Conservation (phyloP, 2,329 filamentous ascomycete genomes). For the Arthrobotrys iridis region DNA sequence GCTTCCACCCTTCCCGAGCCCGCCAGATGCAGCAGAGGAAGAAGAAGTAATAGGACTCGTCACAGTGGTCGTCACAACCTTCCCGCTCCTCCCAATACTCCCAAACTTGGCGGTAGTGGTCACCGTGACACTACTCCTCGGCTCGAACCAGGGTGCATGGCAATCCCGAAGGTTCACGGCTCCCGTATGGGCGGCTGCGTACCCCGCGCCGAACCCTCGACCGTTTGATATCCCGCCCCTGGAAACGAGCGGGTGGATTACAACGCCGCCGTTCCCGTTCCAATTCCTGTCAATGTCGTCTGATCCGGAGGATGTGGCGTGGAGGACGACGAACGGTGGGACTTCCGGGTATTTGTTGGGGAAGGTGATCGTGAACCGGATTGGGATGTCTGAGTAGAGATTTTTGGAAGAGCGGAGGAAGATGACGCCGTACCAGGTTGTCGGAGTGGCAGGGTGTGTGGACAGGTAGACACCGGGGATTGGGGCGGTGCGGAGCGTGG, state of each 20-base stretch:
- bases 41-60: neutral
- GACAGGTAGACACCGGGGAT: constrained; percentile 45
- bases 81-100: constrained; percentile 6
- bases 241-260: constrained; percentile 15
- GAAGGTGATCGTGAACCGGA: constrained; percentile 41
- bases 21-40: neutral
- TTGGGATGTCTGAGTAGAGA: constrained; percentile 25
- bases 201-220: constrained; percentile 21
- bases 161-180: constrained; percentile 36
- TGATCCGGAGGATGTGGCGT: neutral
- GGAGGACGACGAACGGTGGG: constrained; percentile 40
- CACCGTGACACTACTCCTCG: neutral
- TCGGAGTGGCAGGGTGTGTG: constrained; percentile 22
- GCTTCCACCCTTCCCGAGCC: neutral
- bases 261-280: neutral
- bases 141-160: constrained; percentile 34
- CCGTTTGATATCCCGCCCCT: neutral
- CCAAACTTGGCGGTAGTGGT: neutral
- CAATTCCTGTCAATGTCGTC: neutral
- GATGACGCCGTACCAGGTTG: constrained; percentile 43
- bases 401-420: constrained; percentile 18
- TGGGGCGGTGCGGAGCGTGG: constrained; percentile 33
- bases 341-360: constrained; percentile 27
- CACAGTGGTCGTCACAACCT: neutral
- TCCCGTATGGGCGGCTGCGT: constrained; percentile 31